Percentiles rank a stretch among this genome's conserved stretches.
These are phyloP conservation scores for Fragilaria crotonensis DNA, from an alignment of 108 stramenopile genomes.

Conservation along the genomic window DNA sequence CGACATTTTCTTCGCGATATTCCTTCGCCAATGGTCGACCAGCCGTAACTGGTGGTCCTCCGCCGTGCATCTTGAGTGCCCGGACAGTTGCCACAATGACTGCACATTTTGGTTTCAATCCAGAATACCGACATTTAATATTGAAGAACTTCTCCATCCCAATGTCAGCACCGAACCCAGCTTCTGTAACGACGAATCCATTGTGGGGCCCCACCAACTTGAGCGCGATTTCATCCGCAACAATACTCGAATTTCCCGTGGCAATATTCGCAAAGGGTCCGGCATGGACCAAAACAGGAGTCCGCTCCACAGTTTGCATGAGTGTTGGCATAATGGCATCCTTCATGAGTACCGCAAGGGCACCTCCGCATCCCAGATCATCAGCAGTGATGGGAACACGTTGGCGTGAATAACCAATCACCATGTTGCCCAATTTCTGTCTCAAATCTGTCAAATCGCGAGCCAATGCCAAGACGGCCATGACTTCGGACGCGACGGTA, in stretches of 20 bases:
- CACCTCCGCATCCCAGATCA: slow-evolving; percentile 96
- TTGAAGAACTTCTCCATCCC: slow-evolving; percentile 99
- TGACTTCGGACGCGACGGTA: slow-evolving; percentile 96
- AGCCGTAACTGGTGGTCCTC: slow-evolving; percentile 89
- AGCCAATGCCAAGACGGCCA: slow-evolving; percentile 95
- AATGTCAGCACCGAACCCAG: slow-evolving; percentile 97
- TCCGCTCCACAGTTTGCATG: slow-evolving; percentile 98
- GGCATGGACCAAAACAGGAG: slow-evolving; percentile 96
- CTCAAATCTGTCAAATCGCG: slow-evolving; percentile 86
- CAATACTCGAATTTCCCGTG: slow-evolving; percentile 91
- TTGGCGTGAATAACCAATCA: slow-evolving; percentile 77
- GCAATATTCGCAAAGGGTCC: slow-evolving; percentile 98
- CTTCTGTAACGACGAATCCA: slow-evolving; percentile 96
- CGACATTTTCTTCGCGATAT: slow-evolving; percentile 73
- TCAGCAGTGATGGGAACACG: slow-evolving; percentile 86
- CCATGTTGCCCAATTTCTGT: slow-evolving; percentile 90
- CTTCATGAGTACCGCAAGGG: slow-evolving; percentile 95
- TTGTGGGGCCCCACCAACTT: slow-evolving; percentile 81
- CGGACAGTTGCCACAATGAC: slow-evolving; percentile 98
- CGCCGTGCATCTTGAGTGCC: slow-evolving; percentile 99
- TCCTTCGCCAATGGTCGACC: slow-evolving; percentile 83
- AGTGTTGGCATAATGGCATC: slow-evolving; percentile 93
- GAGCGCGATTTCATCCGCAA: slow-evolving; percentile 93
- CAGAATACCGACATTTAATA: slow-evolving; percentile 93
- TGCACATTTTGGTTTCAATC: slow-evolving; percentile 87